Evolutionary conservation across 2,329 filamentous ascomycete species (phyloP).

Genomic region (Capronia epimyces): DNA sequence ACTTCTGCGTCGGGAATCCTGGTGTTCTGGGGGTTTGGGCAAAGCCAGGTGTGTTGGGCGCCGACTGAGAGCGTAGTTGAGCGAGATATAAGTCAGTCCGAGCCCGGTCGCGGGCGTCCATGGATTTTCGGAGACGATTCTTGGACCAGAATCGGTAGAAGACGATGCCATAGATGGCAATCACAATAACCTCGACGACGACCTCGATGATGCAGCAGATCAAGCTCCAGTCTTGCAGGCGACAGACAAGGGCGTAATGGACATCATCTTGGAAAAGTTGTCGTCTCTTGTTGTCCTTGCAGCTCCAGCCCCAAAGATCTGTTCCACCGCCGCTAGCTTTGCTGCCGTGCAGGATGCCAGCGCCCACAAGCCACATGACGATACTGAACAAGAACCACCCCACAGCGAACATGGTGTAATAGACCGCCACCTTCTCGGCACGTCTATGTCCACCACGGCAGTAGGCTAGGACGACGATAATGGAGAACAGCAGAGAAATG

Average conservation of each 20-base stretch:
- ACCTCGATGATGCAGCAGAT: constrained; percentile 97
- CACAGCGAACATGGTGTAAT: constrained; percentile 91
- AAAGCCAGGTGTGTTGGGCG: constrained; percentile 90
- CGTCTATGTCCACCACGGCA: constrained; percentile 79
- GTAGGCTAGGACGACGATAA: constrained; percentile 78
- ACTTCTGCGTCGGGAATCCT: constrained; percentile 31
- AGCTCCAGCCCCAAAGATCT: constrained; percentile 99
- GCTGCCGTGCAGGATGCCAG: constrained; percentile 73
- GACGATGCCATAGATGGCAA: constrained; percentile 85
- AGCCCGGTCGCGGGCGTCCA: constrained; percentile 90
- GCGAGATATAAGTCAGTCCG: constrained; percentile 92
- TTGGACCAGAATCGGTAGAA: constrained; percentile 99
- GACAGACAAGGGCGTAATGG: constrained; percentile 84
- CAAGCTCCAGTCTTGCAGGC: constrained; percentile 89
- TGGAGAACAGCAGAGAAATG: constrained; percentile 71
- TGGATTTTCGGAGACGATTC: constrained; percentile 89
- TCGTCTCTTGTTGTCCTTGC: constrained; percentile 76
- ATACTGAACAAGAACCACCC: constrained; percentile 91
- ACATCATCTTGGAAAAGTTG: constrained; percentile 74
- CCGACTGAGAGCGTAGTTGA: constrained; percentile 74
- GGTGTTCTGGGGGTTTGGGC: constrained; percentile 59
- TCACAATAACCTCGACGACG: constrained; percentile 84
- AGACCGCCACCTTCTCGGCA: constrained; percentile 88
- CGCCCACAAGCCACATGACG: constrained; percentile 84
- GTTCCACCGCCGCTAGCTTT: constrained; percentile 68